Evolutionary conservation across 805 yeast species (phyloP).

Genomic region (Barnettozyma sucrosica): DNA sequence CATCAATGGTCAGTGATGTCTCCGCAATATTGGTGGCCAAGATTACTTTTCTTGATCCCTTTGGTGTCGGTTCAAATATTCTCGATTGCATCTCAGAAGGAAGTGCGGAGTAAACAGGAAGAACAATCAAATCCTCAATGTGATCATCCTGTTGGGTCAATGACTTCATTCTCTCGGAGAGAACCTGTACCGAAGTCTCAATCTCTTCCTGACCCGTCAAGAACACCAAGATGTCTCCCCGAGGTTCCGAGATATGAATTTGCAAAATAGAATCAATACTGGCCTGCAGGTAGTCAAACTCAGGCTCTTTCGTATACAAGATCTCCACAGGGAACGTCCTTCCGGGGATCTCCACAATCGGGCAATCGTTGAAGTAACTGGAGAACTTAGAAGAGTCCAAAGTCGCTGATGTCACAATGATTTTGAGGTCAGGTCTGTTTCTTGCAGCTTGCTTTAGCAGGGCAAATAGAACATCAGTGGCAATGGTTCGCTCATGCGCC

Average conservation of each 20-base stretch:
- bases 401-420: conserved; percentile 91
- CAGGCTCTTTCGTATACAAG: conserved; percentile 74
- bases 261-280: conserved; percentile 81
- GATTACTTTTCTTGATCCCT: conserved; percentile 78
- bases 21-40: conserved; percentile 96
- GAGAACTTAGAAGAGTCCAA: conserved; percentile 86
- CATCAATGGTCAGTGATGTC: conserved; percentile 94
- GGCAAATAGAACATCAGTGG: conserved; percentile 89
- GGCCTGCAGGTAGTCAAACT: conserved; percentile 78
- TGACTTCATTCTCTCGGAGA: conserved; percentile 58
- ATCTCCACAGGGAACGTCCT: conserved; percentile 87
- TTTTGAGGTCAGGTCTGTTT: conserved; percentile 63
- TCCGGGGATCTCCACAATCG: conserved; percentile 81
- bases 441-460: conserved; percentile 68
- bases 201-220: conserved; percentile 94
- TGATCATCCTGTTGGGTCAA: conserved; percentile 43
- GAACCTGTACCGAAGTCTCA: conserved; percentile 76
- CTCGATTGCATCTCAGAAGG: conserved; percentile 87
- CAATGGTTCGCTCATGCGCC: conserved; percentile 94
- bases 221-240: conserved; percentile 78
- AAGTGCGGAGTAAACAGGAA: conserved; percentile 87
- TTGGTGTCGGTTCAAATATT: conserved; percentile 86
- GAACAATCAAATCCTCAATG: conserved; percentile 60
- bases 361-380: conserved; percentile 70
- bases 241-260: conserved; percentile 72